phyloP scores from a whole-genome alignment of 495 filamentous ascomycete genomes.

The Aspergillus carlsbadensis region DNA sequence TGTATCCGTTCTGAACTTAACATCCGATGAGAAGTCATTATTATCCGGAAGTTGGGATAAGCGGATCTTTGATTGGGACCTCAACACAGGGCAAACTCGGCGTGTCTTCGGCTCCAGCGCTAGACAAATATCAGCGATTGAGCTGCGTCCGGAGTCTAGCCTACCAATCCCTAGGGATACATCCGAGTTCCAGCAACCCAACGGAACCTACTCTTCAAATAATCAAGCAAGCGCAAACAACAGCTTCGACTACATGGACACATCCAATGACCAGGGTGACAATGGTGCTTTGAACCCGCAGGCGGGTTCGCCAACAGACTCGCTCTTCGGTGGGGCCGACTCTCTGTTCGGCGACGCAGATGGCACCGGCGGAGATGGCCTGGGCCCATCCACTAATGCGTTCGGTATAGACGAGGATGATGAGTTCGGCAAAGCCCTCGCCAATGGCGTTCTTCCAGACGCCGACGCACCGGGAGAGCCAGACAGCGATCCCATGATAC shows the following conservation, averaged over 20 bases:
- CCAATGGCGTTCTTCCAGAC: slow-evolving; percentile 52
- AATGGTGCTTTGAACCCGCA: slow-evolving; percentile 39
- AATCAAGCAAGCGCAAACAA: slow-evolving; percentile 44
- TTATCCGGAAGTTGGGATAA: slow-evolving; percentile 98
- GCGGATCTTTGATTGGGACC: slow-evolving; percentile 88
- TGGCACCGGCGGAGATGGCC: slow-evolving; percentile 56
- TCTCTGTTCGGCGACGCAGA: slow-evolving; percentile 76
- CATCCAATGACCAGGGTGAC: slow-evolving; percentile 39
- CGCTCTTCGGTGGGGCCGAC: slow-evolving; percentile 61
- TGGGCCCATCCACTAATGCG: slow-evolving; percentile 52
- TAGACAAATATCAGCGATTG: slow-evolving; percentile 83
- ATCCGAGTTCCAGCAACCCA: slow-evolving; percentile 52
- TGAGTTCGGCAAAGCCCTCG: slow-evolving; percentile 79
- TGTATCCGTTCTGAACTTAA: slow-evolving; percentile 81
- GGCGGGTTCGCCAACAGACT: slow-evolving; percentile 68
- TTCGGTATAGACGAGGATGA: slow-evolving; percentile 81
- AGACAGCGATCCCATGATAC: slow-evolving; percentile 18
- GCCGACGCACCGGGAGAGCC: slow-evolving; percentile 39
- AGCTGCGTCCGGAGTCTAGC: slow-evolving; percentile 75
- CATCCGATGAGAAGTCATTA: slow-evolving; percentile 81
- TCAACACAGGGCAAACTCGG: slow-evolving; percentile 79
- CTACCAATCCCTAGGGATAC: slow-evolving; percentile 73
- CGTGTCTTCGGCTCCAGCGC: slow-evolving; percentile 74
- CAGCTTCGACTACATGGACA: slow-evolving; percentile 45
- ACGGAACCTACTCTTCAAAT: slow-evolving; percentile 69